Conservation (phyloP, 805 yeast genomes). For the Cyberlindnera petersonii region DNA sequence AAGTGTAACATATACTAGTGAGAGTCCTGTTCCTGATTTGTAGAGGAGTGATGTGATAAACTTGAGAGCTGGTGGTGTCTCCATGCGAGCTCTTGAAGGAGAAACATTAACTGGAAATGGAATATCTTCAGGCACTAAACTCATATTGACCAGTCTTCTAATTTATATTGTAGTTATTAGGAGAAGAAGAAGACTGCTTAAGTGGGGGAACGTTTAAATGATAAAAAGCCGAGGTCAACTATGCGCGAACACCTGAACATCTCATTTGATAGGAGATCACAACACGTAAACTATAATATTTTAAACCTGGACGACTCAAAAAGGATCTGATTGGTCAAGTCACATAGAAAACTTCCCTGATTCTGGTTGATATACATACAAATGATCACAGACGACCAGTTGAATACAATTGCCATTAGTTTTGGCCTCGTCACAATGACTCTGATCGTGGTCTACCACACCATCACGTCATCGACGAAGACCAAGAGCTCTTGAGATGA, state of each 20-base stretch:
- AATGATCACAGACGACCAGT: constrained; percentile 84
- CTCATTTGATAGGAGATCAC: no score
- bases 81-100: constrained; percentile 2
- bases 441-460: constrained; percentile 69
- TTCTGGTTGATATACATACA: background rate
- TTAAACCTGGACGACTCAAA: no score
- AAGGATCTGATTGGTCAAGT: no score
- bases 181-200: background rate
- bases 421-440: constrained; percentile 72
- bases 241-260: no score
- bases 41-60: constrained; percentile 30
- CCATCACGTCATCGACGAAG: constrained; percentile 47
- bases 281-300: no score
- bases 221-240: no score
- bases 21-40: constrained; percentile 33
- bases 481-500: constrained; percentile 2
- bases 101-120: constrained; percentile 25
- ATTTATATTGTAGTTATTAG: background rate
- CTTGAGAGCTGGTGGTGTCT: constrained; percentile 24
- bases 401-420: constrained; percentile 65
- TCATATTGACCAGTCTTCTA: no score
- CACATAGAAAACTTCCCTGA: no score
- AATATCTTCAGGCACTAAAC: constrained; percentile 4
- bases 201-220: no score
- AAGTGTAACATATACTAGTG: constrained; percentile 30